Percentiles rank a stretch among this genome's conserved stretches.
Evolutionary conservation across 495 filamentous ascomycete genomes (phyloP).

Genomic region (Hypoxylon subgilvum): DNA sequence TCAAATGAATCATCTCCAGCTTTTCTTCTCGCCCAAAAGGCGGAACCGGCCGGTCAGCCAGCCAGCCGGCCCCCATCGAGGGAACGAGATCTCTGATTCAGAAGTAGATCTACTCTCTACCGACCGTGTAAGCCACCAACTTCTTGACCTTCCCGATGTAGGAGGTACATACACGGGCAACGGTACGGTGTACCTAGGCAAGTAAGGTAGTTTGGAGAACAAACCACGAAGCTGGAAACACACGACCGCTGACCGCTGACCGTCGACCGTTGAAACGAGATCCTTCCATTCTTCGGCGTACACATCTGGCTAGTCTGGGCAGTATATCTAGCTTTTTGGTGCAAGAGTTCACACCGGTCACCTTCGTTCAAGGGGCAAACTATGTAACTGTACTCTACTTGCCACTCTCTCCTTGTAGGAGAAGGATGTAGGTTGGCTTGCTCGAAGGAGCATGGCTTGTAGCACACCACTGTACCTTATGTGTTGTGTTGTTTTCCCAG

Average conservation of each 20-base stretch:
- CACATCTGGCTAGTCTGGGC: neutral
- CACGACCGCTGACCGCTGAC: slow-evolving; percentile 4
- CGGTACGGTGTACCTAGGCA: too few species aligned
- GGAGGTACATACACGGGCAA: slow-evolving; percentile 1
- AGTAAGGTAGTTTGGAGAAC: neutral
- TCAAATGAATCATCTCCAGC: too few species aligned
- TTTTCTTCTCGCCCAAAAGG: too few species aligned
- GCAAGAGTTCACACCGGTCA: neutral
- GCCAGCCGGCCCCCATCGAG: slow-evolving; percentile 6
- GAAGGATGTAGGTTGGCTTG: too few species aligned
- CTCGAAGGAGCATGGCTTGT: too few species aligned
- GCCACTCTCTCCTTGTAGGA: too few species aligned
- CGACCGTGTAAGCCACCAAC: neutral
- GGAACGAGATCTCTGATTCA: neutral
- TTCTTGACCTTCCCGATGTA: slow-evolving; percentile 25
- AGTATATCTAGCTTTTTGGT: too few species aligned
- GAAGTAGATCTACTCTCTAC: neutral
- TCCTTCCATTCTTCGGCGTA: neutral
- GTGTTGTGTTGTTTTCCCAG: too few species aligned
- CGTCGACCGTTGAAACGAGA: neutral
- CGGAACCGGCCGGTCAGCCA: slow-evolving; percentile 8
- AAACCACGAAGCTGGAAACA: slow-evolving; percentile 12
- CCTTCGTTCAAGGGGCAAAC: too few species aligned
- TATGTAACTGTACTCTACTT: too few species aligned
- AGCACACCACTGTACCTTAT: too few species aligned